Percentiles rank a stretch among this genome's conserved stretches.
phyloP scores from a whole-genome alignment of 2,329 filamentous ascomycete species.

The Trichoderma asperellum region DNA sequence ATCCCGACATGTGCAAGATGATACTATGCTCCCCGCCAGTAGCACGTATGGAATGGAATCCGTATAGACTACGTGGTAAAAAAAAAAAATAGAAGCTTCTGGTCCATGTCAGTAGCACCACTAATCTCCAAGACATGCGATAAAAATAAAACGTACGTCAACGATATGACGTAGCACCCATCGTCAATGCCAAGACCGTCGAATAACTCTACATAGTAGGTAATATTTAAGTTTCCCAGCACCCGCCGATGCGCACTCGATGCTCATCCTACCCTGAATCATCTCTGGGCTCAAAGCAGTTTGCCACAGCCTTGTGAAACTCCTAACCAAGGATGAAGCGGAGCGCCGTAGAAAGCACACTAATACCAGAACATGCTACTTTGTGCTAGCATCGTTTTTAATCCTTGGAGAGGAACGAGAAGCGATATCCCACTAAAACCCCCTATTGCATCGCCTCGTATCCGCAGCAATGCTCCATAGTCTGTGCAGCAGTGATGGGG shows the following conservation, averaged over 20 bases:
- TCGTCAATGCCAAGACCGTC: not conserved
- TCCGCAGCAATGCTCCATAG: not conserved
- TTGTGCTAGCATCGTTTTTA: not conserved
- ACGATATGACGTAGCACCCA: constrained; percentile 18
- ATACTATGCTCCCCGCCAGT: not conserved
- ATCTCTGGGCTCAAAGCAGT: not conserved
- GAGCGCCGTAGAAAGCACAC: not conserved
- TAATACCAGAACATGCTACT: not conserved
- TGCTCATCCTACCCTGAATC: not conserved
- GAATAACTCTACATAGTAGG: not conserved
- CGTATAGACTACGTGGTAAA: not conserved
- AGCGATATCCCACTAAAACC: not conserved
- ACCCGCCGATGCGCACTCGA: not conserved
- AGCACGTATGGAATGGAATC: not conserved
- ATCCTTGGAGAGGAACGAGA: not conserved
- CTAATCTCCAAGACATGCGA: not conserved
- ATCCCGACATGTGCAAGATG: not conserved
- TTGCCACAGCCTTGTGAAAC: constrained; percentile 18
- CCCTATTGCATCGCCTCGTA: not conserved
- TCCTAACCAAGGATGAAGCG: not conserved
- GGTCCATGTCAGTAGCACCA: not conserved
- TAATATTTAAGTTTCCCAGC: not conserved
- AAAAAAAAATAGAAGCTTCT: not conserved
- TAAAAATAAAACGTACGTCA: not conserved
- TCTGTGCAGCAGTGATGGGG: constrained; percentile 3